Evolutionary conservation across 257 asterid genomes (phyloP).

Genomic region (Petrea volubilis): DNA sequence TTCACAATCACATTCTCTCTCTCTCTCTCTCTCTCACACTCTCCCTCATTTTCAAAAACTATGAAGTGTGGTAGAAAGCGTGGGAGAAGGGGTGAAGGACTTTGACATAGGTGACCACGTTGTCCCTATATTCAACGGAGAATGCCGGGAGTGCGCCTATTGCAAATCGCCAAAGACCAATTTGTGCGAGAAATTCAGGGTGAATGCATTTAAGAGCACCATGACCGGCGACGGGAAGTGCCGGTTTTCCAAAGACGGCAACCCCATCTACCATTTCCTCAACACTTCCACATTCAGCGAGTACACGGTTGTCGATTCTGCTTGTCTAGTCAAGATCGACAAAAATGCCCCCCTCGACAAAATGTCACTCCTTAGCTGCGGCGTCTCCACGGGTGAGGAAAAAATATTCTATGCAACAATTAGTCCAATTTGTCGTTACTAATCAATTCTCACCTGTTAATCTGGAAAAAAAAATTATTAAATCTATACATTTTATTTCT

Average conservation of each 20-base stretch:
- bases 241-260: slow-evolving; percentile 54
- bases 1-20: too few relatives aligned
- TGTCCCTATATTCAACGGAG: slow-evolving; percentile 67
- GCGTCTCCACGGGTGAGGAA: slow-evolving; percentile 57
- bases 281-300: slow-evolving; percentile 68
- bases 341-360: slow-evolving; percentile 68
- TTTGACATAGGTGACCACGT: slow-evolving; percentile 62
- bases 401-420: neutral
- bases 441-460: too few relatives aligned
- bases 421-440: too few relatives aligned
- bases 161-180: slow-evolving; percentile 62
- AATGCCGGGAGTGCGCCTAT: slow-evolving; percentile 61
- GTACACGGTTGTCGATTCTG: slow-evolving; percentile 60
- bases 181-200: slow-evolving; percentile 66
- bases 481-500: too few relatives aligned
- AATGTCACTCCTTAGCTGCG: slow-evolving; percentile 64
- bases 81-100: slow-evolving; percentile 65
- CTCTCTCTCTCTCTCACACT: too few relatives aligned
- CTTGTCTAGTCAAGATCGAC: slow-evolving; percentile 56
- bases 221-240: slow-evolving; percentile 54
- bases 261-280: slow-evolving; percentile 58
- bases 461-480: too few relatives aligned
- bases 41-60: too few relatives aligned
- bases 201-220: slow-evolving; percentile 54
- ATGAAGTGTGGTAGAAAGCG: slow-evolving; percentile 64